Percentiles rank a stretch among this genome's conserved stretches.
phyloP scores from a whole-genome alignment of 2,329 filamentous ascomycete species.

The Beauveria bassiana region DNA sequence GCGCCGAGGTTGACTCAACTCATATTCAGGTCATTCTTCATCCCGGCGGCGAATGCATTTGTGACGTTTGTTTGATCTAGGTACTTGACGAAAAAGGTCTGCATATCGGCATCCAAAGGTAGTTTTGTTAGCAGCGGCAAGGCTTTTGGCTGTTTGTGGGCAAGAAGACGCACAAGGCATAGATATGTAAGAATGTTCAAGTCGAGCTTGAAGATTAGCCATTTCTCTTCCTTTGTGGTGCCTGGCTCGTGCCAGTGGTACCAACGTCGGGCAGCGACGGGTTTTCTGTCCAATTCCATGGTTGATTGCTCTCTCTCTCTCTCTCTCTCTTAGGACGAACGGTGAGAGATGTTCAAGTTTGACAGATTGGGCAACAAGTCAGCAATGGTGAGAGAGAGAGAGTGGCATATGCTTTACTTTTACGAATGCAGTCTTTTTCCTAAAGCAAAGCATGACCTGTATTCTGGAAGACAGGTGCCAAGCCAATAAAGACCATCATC shows the following conservation, averaged over 20 bases:
- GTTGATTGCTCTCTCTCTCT: not conserved
- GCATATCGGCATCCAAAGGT: not conserved
- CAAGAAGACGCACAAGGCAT: constrained; percentile 24
- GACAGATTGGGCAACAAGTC: not conserved
- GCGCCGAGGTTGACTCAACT: not conserved
- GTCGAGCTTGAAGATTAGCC: constrained; percentile 41
- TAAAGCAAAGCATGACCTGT: not conserved
- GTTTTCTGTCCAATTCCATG: not conserved
- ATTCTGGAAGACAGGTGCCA: not conserved
- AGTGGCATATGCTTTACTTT: not conserved
- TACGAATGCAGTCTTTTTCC: not conserved
- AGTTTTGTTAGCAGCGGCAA: not conserved
- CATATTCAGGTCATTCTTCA: not conserved
- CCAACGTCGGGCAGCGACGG: constrained; percentile 16
- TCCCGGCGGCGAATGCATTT: not conserved
- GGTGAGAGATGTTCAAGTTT: not conserved
- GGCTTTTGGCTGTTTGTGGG: not conserved
- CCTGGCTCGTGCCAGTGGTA: constrained; percentile 35
- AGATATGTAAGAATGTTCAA: constrained; percentile 34
- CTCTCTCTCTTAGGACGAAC: not conserved
- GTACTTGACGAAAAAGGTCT: not conserved
- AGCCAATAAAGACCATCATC: not conserved
- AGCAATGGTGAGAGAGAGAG: no score
- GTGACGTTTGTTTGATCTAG: not conserved
- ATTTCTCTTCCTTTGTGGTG: constrained; percentile 33